A percentile compares a stretch with the other conserved stretches of the same genome.
Evolutionary conservation across 2,329 filamentous ascomycete genomes (phyloP).

Genomic region (Pyricularia grisea): DNA sequence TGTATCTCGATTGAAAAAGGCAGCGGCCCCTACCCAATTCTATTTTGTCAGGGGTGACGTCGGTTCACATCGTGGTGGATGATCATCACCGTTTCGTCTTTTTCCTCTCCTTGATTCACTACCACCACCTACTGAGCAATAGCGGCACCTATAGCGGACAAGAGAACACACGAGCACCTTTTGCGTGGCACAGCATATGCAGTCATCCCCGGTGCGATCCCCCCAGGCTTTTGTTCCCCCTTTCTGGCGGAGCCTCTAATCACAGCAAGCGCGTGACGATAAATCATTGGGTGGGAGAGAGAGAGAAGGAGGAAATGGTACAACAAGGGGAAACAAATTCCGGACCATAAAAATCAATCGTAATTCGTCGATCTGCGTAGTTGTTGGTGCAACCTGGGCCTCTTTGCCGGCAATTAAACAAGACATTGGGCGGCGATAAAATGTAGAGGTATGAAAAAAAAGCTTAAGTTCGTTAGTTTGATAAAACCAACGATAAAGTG

Average conservation of each 20-base stretch:
- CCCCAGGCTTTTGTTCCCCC: neutral
- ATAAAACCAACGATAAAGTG: neutral
- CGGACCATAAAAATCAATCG: too few relatives aligned
- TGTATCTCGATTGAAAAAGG: too few relatives aligned
- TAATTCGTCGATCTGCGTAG: too few relatives aligned
- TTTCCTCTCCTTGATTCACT: too few relatives aligned
- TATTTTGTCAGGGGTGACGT: neutral
- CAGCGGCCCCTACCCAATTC: too few relatives aligned
- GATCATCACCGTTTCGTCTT: too few relatives aligned
- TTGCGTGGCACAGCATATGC: neutral
- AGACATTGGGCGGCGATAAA: neutral
- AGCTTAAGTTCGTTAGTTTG: neutral
- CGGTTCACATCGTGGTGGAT: neutral
- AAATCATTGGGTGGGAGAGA: neutral
- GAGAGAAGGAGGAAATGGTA: too few relatives aligned
- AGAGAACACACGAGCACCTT: neutral
- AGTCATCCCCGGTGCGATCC: neutral
- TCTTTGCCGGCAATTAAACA: neutral
- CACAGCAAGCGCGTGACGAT: neutral
- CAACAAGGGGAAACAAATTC: too few relatives aligned
- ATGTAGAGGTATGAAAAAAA: neutral
- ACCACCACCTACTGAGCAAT: too few relatives aligned
- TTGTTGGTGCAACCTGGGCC: too few relatives aligned
- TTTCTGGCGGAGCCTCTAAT: neutral
- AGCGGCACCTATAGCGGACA: too few relatives aligned